phyloP scores from a whole-genome alignment of 306 rosid genomes.

The Boehmeria nivea region DNA sequence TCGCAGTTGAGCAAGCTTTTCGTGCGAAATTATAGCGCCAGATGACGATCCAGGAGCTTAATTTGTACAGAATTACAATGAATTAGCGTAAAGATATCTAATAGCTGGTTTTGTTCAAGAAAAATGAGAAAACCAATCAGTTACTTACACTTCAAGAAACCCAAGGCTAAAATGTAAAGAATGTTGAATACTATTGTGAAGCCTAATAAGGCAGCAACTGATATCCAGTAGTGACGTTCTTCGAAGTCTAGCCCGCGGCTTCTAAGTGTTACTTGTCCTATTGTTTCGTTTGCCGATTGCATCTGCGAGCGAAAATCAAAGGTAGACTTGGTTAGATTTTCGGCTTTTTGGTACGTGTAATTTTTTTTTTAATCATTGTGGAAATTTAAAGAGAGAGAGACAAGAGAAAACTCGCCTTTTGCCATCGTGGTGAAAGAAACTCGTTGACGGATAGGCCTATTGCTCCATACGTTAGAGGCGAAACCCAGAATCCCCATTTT shows the following conservation, averaged over 20 bases:
- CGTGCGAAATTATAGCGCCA: constrained; percentile 30
- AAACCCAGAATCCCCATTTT: constrained; percentile 39
- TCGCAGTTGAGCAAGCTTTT: background rate
- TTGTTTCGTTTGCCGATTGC: constrained; percentile 7
- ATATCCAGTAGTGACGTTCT: constrained; percentile 34
- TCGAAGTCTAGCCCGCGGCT: constrained; percentile 36
- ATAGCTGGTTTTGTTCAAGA: background rate
- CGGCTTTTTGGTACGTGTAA: too few relatives aligned
- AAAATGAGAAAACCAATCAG: background rate
- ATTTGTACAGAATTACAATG: background rate
- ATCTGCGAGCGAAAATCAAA: background rate
- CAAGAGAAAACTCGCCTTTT: constrained; percentile 18
- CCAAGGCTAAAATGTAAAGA: constrained; percentile 33
- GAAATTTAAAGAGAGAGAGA: background rate
- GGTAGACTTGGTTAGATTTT: constrained; percentile 1
- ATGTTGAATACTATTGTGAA: constrained; percentile 34
- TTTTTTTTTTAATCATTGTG: background rate
- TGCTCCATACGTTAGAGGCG: constrained; percentile 38
- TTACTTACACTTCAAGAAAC: constrained; percentile 35
- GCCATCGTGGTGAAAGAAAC: constrained; percentile 41
- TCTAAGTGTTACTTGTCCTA: constrained; percentile 24
- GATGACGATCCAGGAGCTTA: constrained; percentile 41
- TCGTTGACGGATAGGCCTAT: constrained; percentile 37
- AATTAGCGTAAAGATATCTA: background rate
- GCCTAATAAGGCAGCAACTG: constrained; percentile 38